Base-by-base conservation (phyloP, 2,329 filamentous ascomycete species). In the Fusarium nurragi region DNA sequence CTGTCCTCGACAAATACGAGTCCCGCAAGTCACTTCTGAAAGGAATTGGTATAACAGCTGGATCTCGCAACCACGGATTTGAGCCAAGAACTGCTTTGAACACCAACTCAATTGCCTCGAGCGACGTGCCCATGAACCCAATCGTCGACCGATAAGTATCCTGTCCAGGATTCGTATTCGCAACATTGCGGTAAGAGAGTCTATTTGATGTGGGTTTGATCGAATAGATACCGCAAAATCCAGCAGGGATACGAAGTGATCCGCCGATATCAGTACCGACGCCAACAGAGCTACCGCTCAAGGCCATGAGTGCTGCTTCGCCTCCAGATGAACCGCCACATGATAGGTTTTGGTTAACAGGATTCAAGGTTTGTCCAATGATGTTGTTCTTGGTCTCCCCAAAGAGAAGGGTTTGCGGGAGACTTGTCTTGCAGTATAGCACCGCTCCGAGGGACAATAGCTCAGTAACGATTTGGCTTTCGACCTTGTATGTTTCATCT, bases 41-140 rank as follows among this genome's bases (percentile, higher is more conserved):
- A 0, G 89, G 89, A 1, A 92, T 78, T 19, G 90, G 86, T 37
- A 87, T 76, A 0, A 89, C 87, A 1, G 88, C 76, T 0, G 90
- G 89, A 72, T 92, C 90, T 63, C 85, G 77, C 2, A 86, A 75
- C 90, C 90, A 92, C 0, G 90, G 90, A 50, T 86, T 69, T 28
- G 82, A 82, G 13, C 77, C 78, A 2, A 93, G 76, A 3, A 91
- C 71, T 0, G 83, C 77, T 67, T 86, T 82, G 3, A 87, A 80
- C 3, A 88, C 70, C 4, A 91, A 74, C 36, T 81, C 81, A 13
- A 91, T 69, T 0, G 82, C 83, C 2, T 80, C 78, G 2, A 84
- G 75, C 2, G 84, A 86, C 1, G 83, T 84, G 1, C 84, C 84
- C 14, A 93, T 73, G 1, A 88, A 87, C 0, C 89, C 90, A 13